Conservation (phyloP, 148 eudicot genomes). For the Rhododendron simsii region DNA sequence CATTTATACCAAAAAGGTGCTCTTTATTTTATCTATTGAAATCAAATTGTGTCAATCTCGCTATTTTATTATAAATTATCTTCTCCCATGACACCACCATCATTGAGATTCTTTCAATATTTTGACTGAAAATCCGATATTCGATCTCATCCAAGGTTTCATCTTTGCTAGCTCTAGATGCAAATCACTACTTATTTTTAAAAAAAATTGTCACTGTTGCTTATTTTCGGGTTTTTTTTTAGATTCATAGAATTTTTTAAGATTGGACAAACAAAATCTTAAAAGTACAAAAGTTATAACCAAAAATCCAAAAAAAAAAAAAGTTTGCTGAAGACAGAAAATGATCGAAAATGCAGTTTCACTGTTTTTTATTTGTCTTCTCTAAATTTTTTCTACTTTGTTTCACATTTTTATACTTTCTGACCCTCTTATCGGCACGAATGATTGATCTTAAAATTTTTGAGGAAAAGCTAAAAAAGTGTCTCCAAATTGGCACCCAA, state of each 20-base stretch:
- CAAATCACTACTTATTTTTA: not conserved
- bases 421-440: not conserved
- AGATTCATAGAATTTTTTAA: not conserved
- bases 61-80: not conserved
- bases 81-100: not conserved
- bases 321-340: too few relatives aligned
- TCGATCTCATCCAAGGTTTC: not conserved
- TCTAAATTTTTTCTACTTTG: not conserved
- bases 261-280: not conserved
- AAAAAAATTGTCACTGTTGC: too few relatives aligned
- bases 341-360: too few relatives aligned
- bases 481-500: not conserved
- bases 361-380: too few relatives aligned
- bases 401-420: not conserved
- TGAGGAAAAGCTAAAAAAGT: too few relatives aligned
- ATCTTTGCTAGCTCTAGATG: not conserved
- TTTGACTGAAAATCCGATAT: not conserved
- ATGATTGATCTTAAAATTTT: too few relatives aligned
- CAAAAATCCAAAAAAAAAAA: too few relatives aligned
- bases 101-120: not conserved
- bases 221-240: not conserved
- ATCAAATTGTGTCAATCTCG: not conserved
- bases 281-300: too few relatives aligned
- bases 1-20: conserved; percentile 5
- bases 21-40: not conserved